Evolutionary conservation across 495 filamentous ascomycete genomes (phyloP).

Genomic region (Halenospora varia): DNA sequence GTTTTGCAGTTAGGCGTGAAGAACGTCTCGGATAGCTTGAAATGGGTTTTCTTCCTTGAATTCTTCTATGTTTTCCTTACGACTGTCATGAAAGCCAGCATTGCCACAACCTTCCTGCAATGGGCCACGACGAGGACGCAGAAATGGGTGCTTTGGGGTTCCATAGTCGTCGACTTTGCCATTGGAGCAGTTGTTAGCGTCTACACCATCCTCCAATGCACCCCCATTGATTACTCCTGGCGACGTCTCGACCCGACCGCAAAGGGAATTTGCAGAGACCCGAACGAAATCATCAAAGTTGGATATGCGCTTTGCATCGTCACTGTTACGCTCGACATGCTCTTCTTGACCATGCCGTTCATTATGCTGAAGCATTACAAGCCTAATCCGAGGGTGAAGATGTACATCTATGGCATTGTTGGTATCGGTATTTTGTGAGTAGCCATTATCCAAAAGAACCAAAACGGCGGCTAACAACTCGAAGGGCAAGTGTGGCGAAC

Average conservation of each 20-base stretch:
- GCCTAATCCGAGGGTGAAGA: background rate
- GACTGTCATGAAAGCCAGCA: slow-evolving; percentile 16
- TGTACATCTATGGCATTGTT: slow-evolving; percentile 11
- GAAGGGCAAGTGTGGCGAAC: slow-evolving; percentile 13
- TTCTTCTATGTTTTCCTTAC: slow-evolving; percentile 17
- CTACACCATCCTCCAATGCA: slow-evolving; percentile 11
- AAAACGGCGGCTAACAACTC: background rate
- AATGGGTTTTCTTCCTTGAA: slow-evolving; percentile 14
- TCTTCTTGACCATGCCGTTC: slow-evolving; percentile 16
- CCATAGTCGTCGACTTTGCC: slow-evolving; percentile 10
- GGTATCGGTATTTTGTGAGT: slow-evolving; percentile 11
- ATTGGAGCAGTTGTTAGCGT: slow-evolving; percentile 9
- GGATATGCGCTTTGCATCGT: slow-evolving; percentile 9
- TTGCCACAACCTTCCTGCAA: slow-evolving; percentile 3
- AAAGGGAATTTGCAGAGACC: slow-evolving; percentile 4
- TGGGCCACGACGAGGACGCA: slow-evolving; percentile 12
- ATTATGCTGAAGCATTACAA: slow-evolving; percentile 6
- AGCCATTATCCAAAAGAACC: background rate
- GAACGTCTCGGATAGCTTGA: background rate
- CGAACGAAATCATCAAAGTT: slow-evolving; percentile 4
- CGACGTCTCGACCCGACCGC: slow-evolving; percentile 3
- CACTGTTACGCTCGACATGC: slow-evolving; percentile 12
- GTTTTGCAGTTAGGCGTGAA: background rate
- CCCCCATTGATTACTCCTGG: slow-evolving; percentile 10
- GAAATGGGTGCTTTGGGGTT: background rate